Conservation (phyloP, 139 green algal genomes). For the Coccomyxa sp. region DNA sequence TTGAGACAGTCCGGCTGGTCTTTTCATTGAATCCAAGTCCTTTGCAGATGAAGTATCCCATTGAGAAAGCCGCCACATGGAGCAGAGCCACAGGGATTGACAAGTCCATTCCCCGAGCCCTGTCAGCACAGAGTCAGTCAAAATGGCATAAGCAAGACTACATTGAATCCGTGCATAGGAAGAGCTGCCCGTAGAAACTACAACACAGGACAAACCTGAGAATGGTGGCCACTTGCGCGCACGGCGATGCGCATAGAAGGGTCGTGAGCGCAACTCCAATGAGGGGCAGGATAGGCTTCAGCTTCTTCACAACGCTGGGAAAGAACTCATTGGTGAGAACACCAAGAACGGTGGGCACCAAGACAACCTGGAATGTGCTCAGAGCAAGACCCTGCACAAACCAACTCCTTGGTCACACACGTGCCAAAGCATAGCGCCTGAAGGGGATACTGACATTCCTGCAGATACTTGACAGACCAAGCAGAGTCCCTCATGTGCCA, state of each 20-base stretch:
- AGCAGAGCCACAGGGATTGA: slow-evolving; percentile 45
- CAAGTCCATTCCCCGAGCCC: slow-evolving; percentile 36
- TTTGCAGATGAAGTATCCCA: slow-evolving; percentile 64
- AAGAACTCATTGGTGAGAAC: slow-evolving; percentile 57
- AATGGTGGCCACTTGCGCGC: slow-evolving; percentile 43
- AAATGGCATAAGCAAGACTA: too few relatives aligned
- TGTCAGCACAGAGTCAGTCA: slow-evolving; percentile 1
- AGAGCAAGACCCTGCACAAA: slow-evolving; percentile 37
- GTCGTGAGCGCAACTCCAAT: slow-evolving; percentile 62
- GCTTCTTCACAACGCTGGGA: slow-evolving; percentile 43
- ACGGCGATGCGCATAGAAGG: slow-evolving; percentile 59
- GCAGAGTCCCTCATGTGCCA: neutral
- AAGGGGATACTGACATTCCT: too few relatives aligned
- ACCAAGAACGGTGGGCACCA: slow-evolving; percentile 67
- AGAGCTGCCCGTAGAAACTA: neutral
- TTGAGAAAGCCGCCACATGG: slow-evolving; percentile 52
- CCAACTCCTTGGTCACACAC: neutral
- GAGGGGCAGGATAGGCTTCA: slow-evolving; percentile 54
- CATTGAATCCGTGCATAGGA: neutral
- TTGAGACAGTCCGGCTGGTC: slow-evolving; percentile 58
- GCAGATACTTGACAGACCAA: neutral
- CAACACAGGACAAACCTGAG: slow-evolving; percentile 21
- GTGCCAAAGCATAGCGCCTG: too few relatives aligned
- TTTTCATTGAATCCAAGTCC: slow-evolving; percentile 53
- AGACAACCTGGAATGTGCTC: slow-evolving; percentile 68